Evolutionary conservation across 768 basidiomycete species (phyloP).

Genomic region (Coprinopsis marcescibilis): DNA sequence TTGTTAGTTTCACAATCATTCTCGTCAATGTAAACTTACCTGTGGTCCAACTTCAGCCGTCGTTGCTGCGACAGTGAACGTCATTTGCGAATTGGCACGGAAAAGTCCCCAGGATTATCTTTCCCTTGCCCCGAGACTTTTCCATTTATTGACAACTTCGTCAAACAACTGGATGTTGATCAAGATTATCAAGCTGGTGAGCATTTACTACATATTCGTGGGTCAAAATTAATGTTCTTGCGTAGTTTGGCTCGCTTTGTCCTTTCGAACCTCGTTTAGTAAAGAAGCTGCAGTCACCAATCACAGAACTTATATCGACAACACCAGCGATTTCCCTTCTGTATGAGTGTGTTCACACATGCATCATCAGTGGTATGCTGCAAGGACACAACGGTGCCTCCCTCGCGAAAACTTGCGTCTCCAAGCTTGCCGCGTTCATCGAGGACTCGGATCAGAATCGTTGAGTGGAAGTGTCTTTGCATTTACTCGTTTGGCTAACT

Average conservation of each 20-base stretch:
- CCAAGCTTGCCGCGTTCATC: constrained; percentile 88
- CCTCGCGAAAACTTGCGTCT: constrained; percentile 83
- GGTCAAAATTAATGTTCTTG: constrained; percentile 7
- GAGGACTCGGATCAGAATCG: constrained; percentile 93
- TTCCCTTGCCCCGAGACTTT: constrained; percentile 84
- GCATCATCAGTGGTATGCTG: constrained; percentile 96
- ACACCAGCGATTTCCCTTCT: constrained; percentile 93
- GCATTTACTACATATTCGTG: background rate
- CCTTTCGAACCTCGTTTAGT: constrained; percentile 92
- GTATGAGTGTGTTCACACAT: constrained; percentile 98
- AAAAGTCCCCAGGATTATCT: constrained; percentile 77
- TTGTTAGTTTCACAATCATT: constrained; percentile 34
- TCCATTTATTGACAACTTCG: constrained; percentile 87
- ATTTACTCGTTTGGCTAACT: constrained; percentile 2
- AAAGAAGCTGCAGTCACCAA: constrained; percentile 88
- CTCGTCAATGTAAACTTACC: background rate
- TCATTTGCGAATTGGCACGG: constrained; percentile 87
- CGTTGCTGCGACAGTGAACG: constrained; percentile 89
- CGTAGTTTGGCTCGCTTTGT: constrained; percentile 86
- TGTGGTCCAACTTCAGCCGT: constrained; percentile 51
- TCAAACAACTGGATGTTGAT: constrained; percentile 99
- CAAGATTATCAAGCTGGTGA: constrained; percentile 93
- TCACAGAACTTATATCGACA: constrained; percentile 92
- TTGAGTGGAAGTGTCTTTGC: constrained; percentile 37
- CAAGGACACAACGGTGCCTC: constrained; percentile 70